Percentiles rank a stretch among this genome's conserved stretches.
phyloP scores from a whole-genome alignment of 768 basidiomycete species.

The Floccularia luteovirens region DNA sequence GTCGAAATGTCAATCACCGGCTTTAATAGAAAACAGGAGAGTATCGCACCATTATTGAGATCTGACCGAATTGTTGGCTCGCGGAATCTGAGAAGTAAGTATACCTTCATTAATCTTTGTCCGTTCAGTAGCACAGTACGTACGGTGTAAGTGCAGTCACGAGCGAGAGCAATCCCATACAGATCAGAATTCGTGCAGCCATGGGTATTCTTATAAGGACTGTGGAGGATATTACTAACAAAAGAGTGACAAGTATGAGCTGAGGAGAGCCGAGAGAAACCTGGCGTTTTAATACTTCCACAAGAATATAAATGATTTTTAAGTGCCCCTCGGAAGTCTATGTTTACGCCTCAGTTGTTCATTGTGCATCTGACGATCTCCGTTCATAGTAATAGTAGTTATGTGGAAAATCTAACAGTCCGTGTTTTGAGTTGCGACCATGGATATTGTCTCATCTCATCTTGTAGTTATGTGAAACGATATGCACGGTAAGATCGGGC shows the following conservation, averaged over 20 bases:
- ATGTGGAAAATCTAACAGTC: no score
- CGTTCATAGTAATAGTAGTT: no score
- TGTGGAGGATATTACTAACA: constrained; percentile 8
- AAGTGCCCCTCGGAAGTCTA: no score
- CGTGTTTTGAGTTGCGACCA: no score
- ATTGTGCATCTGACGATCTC: no score
- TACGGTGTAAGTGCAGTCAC: constrained; percentile 18
- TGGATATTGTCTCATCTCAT: no score
- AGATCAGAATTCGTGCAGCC: constrained; percentile 7
- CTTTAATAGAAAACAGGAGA: neutral
- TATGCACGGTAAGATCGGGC: no score
- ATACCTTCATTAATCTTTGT: neutral
- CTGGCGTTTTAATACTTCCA: no score
- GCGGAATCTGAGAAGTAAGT: constrained; percentile 25
- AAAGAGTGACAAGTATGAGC: neutral
- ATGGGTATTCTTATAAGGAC: constrained; percentile 13
- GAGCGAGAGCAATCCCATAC: constrained; percentile 11
- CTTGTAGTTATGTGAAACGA: no score
- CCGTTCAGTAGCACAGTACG: neutral
- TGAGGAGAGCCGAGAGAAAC: constrained; percentile 1
- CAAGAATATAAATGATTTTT: no score
- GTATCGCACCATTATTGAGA: constrained; percentile 24
- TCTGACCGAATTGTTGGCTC: constrained; percentile 39
- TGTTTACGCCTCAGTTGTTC: no score
- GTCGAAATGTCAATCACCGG: neutral